Base-by-base conservation (phyloP, 2,329 filamentous ascomycete species). In the Epichloe typhina region DNA sequence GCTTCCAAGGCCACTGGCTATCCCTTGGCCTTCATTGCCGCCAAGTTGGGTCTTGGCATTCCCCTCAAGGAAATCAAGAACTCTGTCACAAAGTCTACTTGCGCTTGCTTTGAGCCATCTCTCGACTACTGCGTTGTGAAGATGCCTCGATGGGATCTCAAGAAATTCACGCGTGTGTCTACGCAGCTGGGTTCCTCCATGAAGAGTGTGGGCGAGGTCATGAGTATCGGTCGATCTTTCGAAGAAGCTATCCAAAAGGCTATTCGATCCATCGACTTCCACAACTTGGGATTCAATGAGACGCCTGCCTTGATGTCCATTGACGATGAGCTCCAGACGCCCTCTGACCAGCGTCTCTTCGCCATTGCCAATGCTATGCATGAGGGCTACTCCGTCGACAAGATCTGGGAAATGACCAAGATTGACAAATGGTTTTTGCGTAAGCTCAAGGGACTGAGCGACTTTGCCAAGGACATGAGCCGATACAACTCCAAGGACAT, bases 121-220 rank as follows among this genome's bases (percentile, higher is more conserved):
- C 82, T 98, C 13, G 93, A 98, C 68, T 98, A 98, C 66, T 88
- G 94, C 49, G 93, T 97, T 17, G 91, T 97, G 60, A 98, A 98
- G 80, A 97, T 98, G 74, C 93, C 93, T 45, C 81, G 93, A 59
- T 98, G 93, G 93, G 93, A 98, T 71, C 71, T 98, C 63, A 97
- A 97, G 77, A 98, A 98, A 72, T 98, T 98, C 70, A 95, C 88
- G 31, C 83, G 93, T 58, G 93, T 97, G 21, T 97, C 91, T 4
- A 97, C 90, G 1, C 85, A 94, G 64, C 84, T 98, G 23, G 91
- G 90, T 33, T 97, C 93, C 3, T 95, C 91, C 12, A 98, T 98
- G 93, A 98, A 97, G 83, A 95, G 88, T 79, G 90, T 98, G 49
- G 93, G 93, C 63, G 93, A 98, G 67, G 93, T 98, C 58, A 97